phyloP scores from a whole-genome alignment of 257 asterid species.

The Rubia yunnanensis region DNA sequence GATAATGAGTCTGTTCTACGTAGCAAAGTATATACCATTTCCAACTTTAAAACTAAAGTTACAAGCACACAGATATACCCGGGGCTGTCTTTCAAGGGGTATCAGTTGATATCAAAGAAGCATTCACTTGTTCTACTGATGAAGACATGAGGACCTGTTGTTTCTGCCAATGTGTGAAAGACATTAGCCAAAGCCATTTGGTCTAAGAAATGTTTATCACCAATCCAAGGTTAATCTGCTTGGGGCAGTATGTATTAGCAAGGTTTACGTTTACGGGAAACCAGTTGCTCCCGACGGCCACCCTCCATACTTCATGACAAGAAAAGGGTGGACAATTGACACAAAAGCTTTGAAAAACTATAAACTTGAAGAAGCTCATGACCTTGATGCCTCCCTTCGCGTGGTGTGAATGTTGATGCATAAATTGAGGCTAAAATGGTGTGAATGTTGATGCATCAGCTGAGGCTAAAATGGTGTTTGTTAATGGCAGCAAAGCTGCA shows the following conservation, averaged over 20 bases:
- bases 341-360: constrained; percentile 8
- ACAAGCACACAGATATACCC: too few species aligned
- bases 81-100: too few species aligned
- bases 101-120: too few species aligned
- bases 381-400: constrained; percentile 5
- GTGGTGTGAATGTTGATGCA: constrained; percentile 43
- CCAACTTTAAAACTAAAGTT: too few species aligned
- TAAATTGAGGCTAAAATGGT: constrained; percentile 38
- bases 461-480: constrained; percentile 23
- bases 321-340: constrained; percentile 6
- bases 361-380: constrained; percentile 11
- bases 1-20: too few species aligned
- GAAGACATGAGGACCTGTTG: constrained; percentile 41
- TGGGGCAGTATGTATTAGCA: neutral
- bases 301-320: constrained; percentile 15
- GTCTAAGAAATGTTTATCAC: constrained; percentile 37
- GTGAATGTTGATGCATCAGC: constrained; percentile 25
- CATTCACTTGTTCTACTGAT: constrained; percentile 45
- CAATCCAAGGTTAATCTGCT: constrained; percentile 21
- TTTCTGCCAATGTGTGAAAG: constrained; percentile 35
- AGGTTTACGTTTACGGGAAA: constrained; percentile 4
- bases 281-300: constrained; percentile 8
- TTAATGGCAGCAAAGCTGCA: constrained; percentile 18
- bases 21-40: too few species aligned
- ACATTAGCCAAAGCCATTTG: constrained; percentile 43